Base-by-base conservation (phyloP, 1,139 yeast species). In the Meyerozyma elateridarum region DNA sequence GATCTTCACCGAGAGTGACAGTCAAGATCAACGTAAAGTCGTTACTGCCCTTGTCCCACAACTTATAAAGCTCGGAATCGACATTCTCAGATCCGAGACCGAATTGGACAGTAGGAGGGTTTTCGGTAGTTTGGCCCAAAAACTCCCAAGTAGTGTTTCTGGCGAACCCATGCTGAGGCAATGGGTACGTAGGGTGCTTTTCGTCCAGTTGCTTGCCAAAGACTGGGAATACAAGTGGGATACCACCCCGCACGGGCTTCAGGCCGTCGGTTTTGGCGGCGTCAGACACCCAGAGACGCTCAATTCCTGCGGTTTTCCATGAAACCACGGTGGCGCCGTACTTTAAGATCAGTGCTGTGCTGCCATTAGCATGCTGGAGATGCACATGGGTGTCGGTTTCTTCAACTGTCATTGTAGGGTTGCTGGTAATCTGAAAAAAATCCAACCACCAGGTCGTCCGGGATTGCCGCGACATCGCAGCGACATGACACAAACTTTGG, bases 111-210 rank as follows among this genome's bases (percentile, higher is more conserved):
- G 94, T 76, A 40, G 81, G 73, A 7, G 74, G 74, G 21, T 43
- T 42, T 32, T 52, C 63, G 19, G 67, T 70, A 8, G 81, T 72
- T 58, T 85, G 93, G 20, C 98, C 98, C 38, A 91, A 66, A 47
- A 88, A 84, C 56, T 89, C 96, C 97, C 97, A 91, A 5, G 68
- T 62, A 4, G 91, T 79, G 55, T 75, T 83, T 56, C 98, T 73
- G 11, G 96, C 97, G 61, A 91, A 85, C 2, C 98, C 98, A 54
- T 91, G 98, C 61, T 91, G 97, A 9, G 96, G 96, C 45, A 91
- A 73, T 22, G 52, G 46, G 40, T 38, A 51, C 2, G 74, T 64
- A 18, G 71, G 62, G 38, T 64, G 70, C 5, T 37, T 16, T 29
- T 48, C 51, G 25, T 56, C 49, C 63, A 43, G 66, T 55, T 40